A percentile compares a stretch with the other conserved stretches of the same genome.
phyloP scores from a whole-genome alignment of 2,329 filamentous ascomycete species.

The Cladophialophora immunda region DNA sequence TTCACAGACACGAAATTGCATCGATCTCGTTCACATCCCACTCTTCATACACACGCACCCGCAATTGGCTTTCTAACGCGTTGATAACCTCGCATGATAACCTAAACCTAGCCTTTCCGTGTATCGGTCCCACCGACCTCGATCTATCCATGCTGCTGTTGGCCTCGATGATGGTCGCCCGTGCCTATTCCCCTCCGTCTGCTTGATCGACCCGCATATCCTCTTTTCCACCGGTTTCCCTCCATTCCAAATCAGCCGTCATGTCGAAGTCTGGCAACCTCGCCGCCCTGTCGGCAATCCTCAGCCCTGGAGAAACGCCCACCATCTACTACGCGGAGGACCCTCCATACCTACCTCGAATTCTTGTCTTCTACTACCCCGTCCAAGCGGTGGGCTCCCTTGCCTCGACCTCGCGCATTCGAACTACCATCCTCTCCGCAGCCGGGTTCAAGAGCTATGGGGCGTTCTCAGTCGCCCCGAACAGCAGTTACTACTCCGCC shows the following conservation, averaged over 20 bases:
- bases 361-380: constrained; percentile 91
- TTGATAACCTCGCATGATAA: constrained; percentile 6
- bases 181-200: constrained; percentile 2
- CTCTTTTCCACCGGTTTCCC: constrained; percentile 2
- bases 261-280: constrained; percentile 43
- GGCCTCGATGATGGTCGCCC: constrained; percentile 11
- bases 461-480: constrained; percentile 90
- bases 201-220: constrained; percentile 14
- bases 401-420: constrained; percentile 89
- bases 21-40: neutral
- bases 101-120: constrained; percentile 1
- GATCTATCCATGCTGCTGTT: neutral
- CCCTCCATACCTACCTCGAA: constrained; percentile 76
- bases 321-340: constrained; percentile 90
- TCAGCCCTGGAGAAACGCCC: constrained; percentile 39
- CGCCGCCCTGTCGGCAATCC: constrained; percentile 39
- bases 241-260: constrained; percentile 7
- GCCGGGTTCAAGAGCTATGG: constrained; percentile 90
- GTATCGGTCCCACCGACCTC: neutral
- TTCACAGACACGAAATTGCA: neutral
- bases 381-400: constrained; percentile 88
- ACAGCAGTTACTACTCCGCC: constrained; percentile 87
- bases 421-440: constrained; percentile 89
- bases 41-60: neutral
- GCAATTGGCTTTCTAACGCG: constrained; percentile 3